These are phyloP conservation scores for Leccinum truebloodii DNA, from an alignment of 768 basidiomycete genomes.

Conservation along the genomic window DNA sequence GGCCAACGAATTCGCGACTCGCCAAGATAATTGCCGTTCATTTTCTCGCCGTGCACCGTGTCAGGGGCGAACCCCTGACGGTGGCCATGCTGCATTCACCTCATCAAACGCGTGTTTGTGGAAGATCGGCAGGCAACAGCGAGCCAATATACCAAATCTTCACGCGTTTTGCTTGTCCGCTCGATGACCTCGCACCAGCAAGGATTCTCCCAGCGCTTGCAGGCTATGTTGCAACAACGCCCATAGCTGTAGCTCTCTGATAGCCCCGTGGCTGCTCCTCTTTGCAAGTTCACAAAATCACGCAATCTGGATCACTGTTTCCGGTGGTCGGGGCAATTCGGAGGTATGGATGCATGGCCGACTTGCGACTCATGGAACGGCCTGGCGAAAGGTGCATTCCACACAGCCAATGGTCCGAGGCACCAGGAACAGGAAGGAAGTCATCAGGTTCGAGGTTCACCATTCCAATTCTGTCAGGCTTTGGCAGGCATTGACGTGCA, in stretches of 20 bases:
- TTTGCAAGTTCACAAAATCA: background rate
- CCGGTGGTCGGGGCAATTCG: background rate
- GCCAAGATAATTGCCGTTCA: constrained; percentile 28
- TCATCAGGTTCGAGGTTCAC: background rate
- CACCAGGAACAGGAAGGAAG: constrained; percentile 23
- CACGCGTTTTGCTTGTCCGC: background rate
- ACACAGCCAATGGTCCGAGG: constrained; percentile 22
- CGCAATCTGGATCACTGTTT: background rate
- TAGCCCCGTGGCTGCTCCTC: background rate
- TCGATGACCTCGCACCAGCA: background rate
- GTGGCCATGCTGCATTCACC: constrained; percentile 24
- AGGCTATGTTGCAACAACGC: background rate
- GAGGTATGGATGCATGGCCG: constrained; percentile 11
- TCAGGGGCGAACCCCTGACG: constrained; percentile 25
- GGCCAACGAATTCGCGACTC: constrained; percentile 18
- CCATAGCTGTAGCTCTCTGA: background rate
- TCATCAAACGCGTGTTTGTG: constrained; percentile 24
- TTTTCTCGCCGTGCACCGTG: constrained; percentile 15
- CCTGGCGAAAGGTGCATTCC: constrained; percentile 9
- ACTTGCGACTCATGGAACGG: constrained; percentile 11
- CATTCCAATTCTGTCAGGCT: background rate
- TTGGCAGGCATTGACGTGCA: constrained; percentile 3
- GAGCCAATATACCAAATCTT: background rate
- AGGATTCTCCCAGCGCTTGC: constrained; percentile 3
- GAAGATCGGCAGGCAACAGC: constrained; percentile 11